phyloP scores from a whole-genome alignment of 495 filamentous ascomycete species.

The Chlorociboria aeruginascens region DNA sequence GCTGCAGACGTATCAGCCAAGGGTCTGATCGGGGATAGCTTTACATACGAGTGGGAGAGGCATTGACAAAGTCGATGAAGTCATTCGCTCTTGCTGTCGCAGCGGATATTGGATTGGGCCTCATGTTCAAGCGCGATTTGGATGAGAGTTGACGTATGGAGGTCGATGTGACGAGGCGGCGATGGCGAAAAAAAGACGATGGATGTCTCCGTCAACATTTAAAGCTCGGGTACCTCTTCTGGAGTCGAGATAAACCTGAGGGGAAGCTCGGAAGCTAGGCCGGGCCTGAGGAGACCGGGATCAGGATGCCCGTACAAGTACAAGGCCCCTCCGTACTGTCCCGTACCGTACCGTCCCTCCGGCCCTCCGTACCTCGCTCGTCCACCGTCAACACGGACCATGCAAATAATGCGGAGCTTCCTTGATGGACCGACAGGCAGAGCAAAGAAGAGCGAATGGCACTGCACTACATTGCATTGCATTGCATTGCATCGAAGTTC shows the following conservation, averaged over 20 bases:
- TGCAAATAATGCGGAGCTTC: too few species aligned
- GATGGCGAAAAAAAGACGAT: background rate
- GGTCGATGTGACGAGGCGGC: background rate
- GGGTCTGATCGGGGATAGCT: background rate
- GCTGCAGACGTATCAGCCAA: slow-evolving; percentile 39
- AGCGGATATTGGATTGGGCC: slow-evolving; percentile 5
- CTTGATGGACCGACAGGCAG: too few species aligned
- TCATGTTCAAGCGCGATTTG: slow-evolving; percentile 4
- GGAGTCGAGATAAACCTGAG: background rate
- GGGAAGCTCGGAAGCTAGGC: too few species aligned
- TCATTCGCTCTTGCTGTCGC: slow-evolving; percentile 61
- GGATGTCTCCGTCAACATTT: slow-evolving; percentile 8
- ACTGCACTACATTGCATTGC: too few species aligned
- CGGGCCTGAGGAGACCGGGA: background rate
- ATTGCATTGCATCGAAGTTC: too few species aligned
- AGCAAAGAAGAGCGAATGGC: too few species aligned
- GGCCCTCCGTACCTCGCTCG: too few species aligned
- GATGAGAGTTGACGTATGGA: slow-evolving; percentile 1
- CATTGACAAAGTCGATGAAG: slow-evolving; percentile 89
- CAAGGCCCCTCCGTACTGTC: too few species aligned
- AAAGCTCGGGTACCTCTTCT: background rate
- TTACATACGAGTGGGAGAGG: slow-evolving; percentile 78
- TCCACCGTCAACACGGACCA: too few species aligned
- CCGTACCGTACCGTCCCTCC: too few species aligned
- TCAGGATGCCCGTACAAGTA: background rate